Conservation (phyloP, 129 eudicot genomes). For the Logfia minima region DNA sequence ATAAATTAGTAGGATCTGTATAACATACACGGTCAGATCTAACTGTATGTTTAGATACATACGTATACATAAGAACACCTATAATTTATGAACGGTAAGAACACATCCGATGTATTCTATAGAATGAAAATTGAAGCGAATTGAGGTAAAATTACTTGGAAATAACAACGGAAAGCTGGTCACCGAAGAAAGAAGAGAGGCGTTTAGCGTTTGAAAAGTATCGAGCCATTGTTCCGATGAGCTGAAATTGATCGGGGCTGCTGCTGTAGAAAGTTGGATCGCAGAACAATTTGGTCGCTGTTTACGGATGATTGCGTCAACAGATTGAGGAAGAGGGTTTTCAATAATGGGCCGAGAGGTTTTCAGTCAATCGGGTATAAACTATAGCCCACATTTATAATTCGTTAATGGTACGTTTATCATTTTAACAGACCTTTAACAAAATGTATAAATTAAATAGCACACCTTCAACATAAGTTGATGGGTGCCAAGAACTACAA, state of each 20-base stretch:
- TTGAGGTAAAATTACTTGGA: conserved; percentile 25
- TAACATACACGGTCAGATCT: background rate
- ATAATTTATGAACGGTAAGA: too few relatives aligned
- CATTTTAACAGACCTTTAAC: too few relatives aligned
- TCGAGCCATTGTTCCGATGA: conserved; percentile 52
- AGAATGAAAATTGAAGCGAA: background rate
- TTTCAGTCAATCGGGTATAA: background rate
- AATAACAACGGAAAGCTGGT: conserved; percentile 49
- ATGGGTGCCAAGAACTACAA: too few relatives aligned
- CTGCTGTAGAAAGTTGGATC: conserved; percentile 3
- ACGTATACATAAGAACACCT: too few relatives aligned
- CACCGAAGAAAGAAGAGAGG: conserved; percentile 53
- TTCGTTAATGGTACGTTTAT: too few relatives aligned
- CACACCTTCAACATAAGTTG: too few relatives aligned
- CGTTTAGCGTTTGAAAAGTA: conserved; percentile 69
- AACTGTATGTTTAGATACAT: background rate
- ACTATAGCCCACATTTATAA: background rate
- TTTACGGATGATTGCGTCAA: background rate
- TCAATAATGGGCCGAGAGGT: background rate
- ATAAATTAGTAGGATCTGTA: background rate
- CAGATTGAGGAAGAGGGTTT: conserved; percentile 19
- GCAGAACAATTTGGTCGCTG: conserved; percentile 17
- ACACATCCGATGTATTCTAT: too few relatives aligned
- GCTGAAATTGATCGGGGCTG: conserved; percentile 18
- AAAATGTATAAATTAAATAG: too few relatives aligned